phyloP scores from a whole-genome alignment of 179 eudicot species.

The Dionaea muscipula region DNA sequence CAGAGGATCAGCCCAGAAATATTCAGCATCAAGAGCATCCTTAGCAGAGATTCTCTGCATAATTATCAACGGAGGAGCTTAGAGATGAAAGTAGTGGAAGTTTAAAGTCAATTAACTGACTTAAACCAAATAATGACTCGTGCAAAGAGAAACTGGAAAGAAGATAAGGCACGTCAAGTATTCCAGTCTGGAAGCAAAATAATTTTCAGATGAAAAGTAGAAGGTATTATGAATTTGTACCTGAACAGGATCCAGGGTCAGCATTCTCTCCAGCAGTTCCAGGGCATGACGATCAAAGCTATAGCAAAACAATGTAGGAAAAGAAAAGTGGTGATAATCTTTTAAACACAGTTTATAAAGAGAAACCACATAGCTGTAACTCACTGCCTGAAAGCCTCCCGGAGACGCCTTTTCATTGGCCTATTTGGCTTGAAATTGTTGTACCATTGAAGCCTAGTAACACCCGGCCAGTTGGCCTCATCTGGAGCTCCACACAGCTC shows the following conservation, averaged over 20 bases:
- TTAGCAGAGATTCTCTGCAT: constrained; percentile 75
- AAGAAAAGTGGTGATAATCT: background rate
- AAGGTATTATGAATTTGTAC: constrained; percentile 18
- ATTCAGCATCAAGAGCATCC: constrained; percentile 92
- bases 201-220: background rate
- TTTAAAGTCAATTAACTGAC: no score
- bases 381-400: constrained; percentile 83
- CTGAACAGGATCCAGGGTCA: constrained; percentile 85
- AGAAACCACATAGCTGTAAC: constrained; percentile 10
- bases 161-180: background rate
- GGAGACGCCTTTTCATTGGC: constrained; percentile 60
- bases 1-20: constrained; percentile 87
- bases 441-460: constrained; percentile 78
- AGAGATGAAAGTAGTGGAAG: background rate
- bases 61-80: constrained; percentile 3
- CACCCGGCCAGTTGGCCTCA: constrained; percentile 88
- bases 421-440: constrained; percentile 72
- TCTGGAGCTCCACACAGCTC: constrained; percentile 92
- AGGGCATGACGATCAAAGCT: constrained; percentile 92
- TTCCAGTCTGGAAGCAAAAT: background rate
- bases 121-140: no score
- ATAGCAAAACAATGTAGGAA: constrained; percentile 1
- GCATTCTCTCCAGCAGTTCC: constrained; percentile 79
- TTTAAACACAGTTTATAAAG: background rate
- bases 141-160: background rate